Base-by-base conservation (phyloP, 805 yeast genomes). In the Candida broadrunensis region DNA sequence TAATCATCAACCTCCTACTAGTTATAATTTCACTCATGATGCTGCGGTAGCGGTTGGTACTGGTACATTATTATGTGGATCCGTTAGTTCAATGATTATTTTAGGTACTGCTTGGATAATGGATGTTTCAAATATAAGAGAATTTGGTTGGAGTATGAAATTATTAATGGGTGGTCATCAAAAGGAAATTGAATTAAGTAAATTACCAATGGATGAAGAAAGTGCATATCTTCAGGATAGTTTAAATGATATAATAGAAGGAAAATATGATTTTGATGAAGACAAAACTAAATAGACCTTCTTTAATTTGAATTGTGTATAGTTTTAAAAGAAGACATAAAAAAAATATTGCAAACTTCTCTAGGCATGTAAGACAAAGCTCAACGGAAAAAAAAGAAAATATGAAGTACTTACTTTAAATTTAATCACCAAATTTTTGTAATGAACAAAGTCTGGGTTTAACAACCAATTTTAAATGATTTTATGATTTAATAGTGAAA, bases 21-120 rank as follows among this genome's bases (percentile, higher is more conserved):
- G 70, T 31, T 85, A 83, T 54, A 83, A 85, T 23, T 81, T 86
- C 56, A 80, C 86, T 46, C 77, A 80, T 40, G 96, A 89, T 58
- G 96, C 96, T 2, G 78, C 88, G 25, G 80, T 81, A 31, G 97
- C 97, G 0, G 88, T 90, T 2, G 79, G 83, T 0, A 83, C 86
- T 31, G 95, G 96, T 2, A 78, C 96, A 0, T 63, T 85, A 35
- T 65, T 90, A 14, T 86, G 96, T 2, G 73, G 81, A 0, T 75
- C 88, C 1, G 78, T 88, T 0, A 75, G 84, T 51, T 76, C 87
- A 1, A 86, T 87, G 88, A 62, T 78, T 4, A 67, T 81, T 2
- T 77, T 86, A 30, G 95, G 95, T 2, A 70, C 80, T 2, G 81
- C 88, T 52, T 89, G 96, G 96, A 70, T 81, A 31, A 72, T 75